These are phyloP conservation scores for Fusarium udum DNA, from an alignment of 2,329 filamentous ascomycete genomes.

Conservation along the genomic window DNA sequence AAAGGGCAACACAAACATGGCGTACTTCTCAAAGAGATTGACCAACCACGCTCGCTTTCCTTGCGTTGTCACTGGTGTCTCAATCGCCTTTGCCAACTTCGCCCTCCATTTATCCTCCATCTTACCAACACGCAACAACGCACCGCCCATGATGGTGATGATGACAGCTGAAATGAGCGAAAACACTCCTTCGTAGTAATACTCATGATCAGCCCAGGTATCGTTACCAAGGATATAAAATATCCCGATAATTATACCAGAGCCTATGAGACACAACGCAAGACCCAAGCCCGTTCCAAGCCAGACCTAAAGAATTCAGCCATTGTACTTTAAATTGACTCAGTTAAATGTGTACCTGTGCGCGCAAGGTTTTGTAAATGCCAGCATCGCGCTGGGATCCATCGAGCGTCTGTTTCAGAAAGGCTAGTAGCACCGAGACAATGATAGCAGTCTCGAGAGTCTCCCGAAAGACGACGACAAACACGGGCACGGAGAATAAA, in stretches of 20 bases:
- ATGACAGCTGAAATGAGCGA: constrained; percentile 80
- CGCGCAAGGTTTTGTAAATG: constrained; percentile 73
- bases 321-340: neutral
- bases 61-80: constrained; percentile 58
- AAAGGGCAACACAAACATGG: constrained; percentile 87
- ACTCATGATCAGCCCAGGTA: constrained; percentile 74
- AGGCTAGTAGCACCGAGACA: constrained; percentile 83
- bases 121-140: constrained; percentile 82
- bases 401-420: constrained; percentile 81
- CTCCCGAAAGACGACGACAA: constrained; percentile 92
- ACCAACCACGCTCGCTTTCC: constrained; percentile 61
- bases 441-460: constrained; percentile 85
- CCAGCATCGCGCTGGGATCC: constrained; percentile 68
- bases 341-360: constrained; percentile 61
- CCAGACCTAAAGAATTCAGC: constrained; percentile 61
- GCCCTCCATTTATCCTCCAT: constrained; percentile 86
- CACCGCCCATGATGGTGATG: constrained; percentile 83
- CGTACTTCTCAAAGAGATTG: constrained; percentile 78
- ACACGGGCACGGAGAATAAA: constrained; percentile 82
- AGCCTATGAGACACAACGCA: constrained; percentile 71
- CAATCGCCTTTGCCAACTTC: constrained; percentile 78
- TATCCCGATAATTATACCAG: constrained; percentile 73
- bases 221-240: constrained; percentile 76
- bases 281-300: constrained; percentile 51
- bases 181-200: constrained; percentile 86